Percentiles rank a stretch among this genome's conserved stretches.
phyloP scores from a whole-genome alignment of 2,329 filamentous ascomycete genomes.

The Diaporthe nobilis region DNA sequence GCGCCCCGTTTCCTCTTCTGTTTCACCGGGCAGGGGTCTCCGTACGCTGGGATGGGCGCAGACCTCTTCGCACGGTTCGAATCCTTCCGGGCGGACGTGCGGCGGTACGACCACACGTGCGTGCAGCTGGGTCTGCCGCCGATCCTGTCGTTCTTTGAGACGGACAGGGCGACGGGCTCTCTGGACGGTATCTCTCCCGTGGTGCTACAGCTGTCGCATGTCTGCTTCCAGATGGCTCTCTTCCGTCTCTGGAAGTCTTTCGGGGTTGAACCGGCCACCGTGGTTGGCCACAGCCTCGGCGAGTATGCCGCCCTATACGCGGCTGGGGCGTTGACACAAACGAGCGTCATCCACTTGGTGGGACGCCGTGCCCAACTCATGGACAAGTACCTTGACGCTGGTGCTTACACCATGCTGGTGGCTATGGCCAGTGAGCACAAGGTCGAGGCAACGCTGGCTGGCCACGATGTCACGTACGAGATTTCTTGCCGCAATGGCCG shows the following conservation, averaged over 20 bases:
- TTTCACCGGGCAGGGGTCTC: slow-evolving; percentile 65
- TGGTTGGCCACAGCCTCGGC: slow-evolving; percentile 72
- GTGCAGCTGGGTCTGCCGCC: neutral
- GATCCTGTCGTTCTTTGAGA: slow-evolving; percentile 43
- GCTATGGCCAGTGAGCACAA: slow-evolving; percentile 51
- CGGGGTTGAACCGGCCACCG: slow-evolving; percentile 63
- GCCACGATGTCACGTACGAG: slow-evolving; percentile 56
- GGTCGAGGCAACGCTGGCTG: slow-evolving; percentile 57
- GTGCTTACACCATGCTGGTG: slow-evolving; percentile 73
- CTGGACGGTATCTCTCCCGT: slow-evolving; percentile 60
- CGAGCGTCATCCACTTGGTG: slow-evolving; percentile 81
- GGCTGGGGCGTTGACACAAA: slow-evolving; percentile 78
- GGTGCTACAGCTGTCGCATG: slow-evolving; percentile 66
- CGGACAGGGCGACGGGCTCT: slow-evolving; percentile 52
- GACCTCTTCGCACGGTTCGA: slow-evolving; percentile 51
- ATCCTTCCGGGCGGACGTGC: neutral
- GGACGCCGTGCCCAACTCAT: slow-evolving; percentile 76
- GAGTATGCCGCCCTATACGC: slow-evolving; percentile 79
- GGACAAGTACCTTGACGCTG: slow-evolving; percentile 73
- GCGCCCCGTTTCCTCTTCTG: slow-evolving; percentile 60
- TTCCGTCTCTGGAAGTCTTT: slow-evolving; percentile 67
- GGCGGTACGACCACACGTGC: neutral
- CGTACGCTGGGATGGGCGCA: slow-evolving; percentile 59
- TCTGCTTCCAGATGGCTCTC: slow-evolving; percentile 70
- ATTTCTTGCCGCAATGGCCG: slow-evolving; percentile 82